Evolutionary conservation across 495 filamentous ascomycete species (phyloP).

Genomic region (Tricharina praecox): DNA sequence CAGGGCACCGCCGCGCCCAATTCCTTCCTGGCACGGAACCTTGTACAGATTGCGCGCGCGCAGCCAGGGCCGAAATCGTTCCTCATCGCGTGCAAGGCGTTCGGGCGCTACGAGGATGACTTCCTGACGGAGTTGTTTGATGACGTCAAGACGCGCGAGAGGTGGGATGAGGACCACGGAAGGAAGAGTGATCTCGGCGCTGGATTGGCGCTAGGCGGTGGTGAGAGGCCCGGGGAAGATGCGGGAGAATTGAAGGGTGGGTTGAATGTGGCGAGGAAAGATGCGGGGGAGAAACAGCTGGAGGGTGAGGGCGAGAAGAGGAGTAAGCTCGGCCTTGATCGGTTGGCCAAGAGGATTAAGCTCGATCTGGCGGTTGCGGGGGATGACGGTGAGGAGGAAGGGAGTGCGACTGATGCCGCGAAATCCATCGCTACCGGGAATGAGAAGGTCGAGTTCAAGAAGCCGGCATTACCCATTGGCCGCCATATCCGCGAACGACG

Average conservation of each 20-base stretch:
- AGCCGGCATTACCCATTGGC: conserved; percentile 19
- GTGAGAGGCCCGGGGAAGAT: conserved; percentile 6
- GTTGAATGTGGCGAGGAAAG: conserved; percentile 12
- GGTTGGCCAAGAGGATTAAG: conserved; percentile 26
- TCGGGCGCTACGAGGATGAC: conserved; percentile 23
- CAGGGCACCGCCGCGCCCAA: conserved; percentile 17
- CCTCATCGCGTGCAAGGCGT: conserved; percentile 22
- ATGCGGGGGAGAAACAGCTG: conserved; percentile 7
- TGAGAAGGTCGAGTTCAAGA: conserved; percentile 25
- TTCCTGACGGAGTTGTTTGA: conserved; percentile 22
- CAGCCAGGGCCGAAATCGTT: conserved; percentile 26
- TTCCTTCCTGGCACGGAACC: conserved; percentile 23
- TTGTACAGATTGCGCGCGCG: conserved; percentile 24
- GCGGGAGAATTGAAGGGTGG: conserved; percentile 18
- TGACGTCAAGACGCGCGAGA: conserved; percentile 20
- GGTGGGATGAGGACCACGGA: conserved; percentile 17
- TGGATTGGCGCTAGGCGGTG: conserved; percentile 5
- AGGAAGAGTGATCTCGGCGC: neutral
- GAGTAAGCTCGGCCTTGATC: conserved; percentile 21
- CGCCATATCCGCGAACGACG: conserved; percentile 23
- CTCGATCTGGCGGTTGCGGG: conserved; percentile 21
- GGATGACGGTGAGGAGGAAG: too few relatives aligned
- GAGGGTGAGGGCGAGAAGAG: conserved; percentile 9
- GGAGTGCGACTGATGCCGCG: neutral
- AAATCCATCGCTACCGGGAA: neutral